Evolutionary conservation across 805 yeast genomes (phyloP).

Genomic region (Kuraishia hungarica): DNA sequence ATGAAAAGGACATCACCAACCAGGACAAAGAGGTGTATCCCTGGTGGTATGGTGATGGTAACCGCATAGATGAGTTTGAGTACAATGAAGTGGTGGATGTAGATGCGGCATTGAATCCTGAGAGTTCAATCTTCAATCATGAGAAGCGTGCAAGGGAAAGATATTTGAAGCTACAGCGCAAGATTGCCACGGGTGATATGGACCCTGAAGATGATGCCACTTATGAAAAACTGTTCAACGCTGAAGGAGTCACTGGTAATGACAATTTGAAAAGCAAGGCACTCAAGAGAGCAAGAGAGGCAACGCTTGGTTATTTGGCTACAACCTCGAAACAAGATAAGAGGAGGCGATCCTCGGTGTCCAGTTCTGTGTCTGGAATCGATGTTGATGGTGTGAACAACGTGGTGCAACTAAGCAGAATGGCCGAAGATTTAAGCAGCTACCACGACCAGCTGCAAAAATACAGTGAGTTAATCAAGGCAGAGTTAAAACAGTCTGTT

Average conservation of each 20-base stretch:
- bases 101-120: not conserved
- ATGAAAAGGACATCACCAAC: slow-evolving; percentile 33
- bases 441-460: slow-evolving; percentile 13
- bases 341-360: slow-evolving; percentile 1
- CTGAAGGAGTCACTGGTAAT: slow-evolving; percentile 10
- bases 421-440: slow-evolving; percentile 10
- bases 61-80: slow-evolving; percentile 9
- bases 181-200: not conserved
- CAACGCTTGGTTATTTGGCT: slow-evolving; percentile 1
- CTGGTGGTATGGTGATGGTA: slow-evolving; percentile 11
- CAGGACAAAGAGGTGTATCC: slow-evolving; percentile 6
- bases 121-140: not conserved
- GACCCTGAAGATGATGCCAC: slow-evolving; percentile 7
- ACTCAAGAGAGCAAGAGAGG: slow-evolving; percentile 1
- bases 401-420: slow-evolving; percentile 8
- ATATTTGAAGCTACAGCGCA: slow-evolving; percentile 2
- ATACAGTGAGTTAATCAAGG: slow-evolving; percentile 11
- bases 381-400: slow-evolving; percentile 3
- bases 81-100: not conserved
- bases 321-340: not conserved
- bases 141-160: slow-evolving; percentile 1
- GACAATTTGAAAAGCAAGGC: slow-evolving; percentile 6
- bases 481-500: slow-evolving; percentile 12
- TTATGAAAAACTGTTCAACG: slow-evolving; percentile 4
- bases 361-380: slow-evolving; percentile 7